Percentiles rank a stretch among this genome's conserved stretches.
These are phyloP conservation scores for Penicillium bovifimosum DNA, from an alignment of 495 filamentous ascomycete species.

Conservation along the genomic window DNA sequence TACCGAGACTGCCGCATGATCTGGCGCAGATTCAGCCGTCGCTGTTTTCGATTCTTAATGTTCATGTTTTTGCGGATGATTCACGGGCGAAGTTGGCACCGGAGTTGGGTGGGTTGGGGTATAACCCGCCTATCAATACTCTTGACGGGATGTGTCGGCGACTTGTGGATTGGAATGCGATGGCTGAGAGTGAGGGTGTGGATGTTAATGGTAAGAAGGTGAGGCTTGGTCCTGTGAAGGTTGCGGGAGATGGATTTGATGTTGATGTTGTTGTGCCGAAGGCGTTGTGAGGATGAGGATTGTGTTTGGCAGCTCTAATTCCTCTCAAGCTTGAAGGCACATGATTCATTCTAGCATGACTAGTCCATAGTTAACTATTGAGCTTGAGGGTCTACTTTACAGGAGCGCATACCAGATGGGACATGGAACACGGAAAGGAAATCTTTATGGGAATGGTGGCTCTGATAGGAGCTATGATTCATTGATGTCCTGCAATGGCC, in stretches of 20 bases:
- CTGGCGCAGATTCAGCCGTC: constrained; percentile 49
- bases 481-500: background rate
- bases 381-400: background rate
- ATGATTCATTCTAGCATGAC: background rate
- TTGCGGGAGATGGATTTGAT: constrained; percentile 16
- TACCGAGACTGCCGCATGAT: constrained; percentile 39
- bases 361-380: too few species aligned
- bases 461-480: background rate
- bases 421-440: background rate
- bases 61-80: constrained; percentile 45
- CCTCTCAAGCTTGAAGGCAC: too few species aligned
- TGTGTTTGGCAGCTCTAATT: background rate
- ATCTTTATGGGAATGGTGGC: background rate
- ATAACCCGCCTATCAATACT: constrained; percentile 44
- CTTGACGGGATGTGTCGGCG: constrained; percentile 51
- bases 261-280: constrained; percentile 20
- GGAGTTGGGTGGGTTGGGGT: constrained; percentile 47
- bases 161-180: constrained; percentile 47
- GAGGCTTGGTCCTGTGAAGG: constrained; percentile 6
- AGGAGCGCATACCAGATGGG: background rate
- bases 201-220: constrained; percentile 5
- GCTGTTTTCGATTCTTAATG: constrained; percentile 47
- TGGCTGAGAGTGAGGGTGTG: constrained; percentile 14
- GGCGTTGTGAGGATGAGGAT: constrained; percentile 2
- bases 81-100: constrained; percentile 36